Percentiles rank a stretch among this genome's conserved stretches.
Evolutionary conservation across 495 filamentous ascomycete species (phyloP).

Genomic region (Talaromyces stipitatus): DNA sequence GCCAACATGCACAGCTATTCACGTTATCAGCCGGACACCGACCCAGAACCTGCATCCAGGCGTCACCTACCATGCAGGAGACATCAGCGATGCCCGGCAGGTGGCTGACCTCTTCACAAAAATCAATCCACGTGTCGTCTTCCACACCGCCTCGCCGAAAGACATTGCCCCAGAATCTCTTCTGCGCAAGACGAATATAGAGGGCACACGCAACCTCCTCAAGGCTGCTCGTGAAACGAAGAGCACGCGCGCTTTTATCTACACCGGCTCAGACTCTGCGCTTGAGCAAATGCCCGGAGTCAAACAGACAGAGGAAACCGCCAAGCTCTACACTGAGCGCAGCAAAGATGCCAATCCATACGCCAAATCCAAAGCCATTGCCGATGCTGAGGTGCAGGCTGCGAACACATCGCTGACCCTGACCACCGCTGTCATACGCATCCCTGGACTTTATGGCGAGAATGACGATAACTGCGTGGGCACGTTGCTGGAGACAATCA

Average conservation of each 20-base stretch:
- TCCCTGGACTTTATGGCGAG: slow-evolving; percentile 20
- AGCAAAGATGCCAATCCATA: slow-evolving; percentile 11
- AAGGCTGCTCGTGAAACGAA: slow-evolving; percentile 7
- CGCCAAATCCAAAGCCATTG: slow-evolving; percentile 17
- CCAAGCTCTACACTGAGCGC: slow-evolving; percentile 9
- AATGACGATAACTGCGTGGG: slow-evolving; percentile 12
- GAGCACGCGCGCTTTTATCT: slow-evolving; percentile 15
- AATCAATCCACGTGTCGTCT: slow-evolving; percentile 15
- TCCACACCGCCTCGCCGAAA: slow-evolving; percentile 18
- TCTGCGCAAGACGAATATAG: slow-evolving; percentile 10
- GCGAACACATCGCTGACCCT: slow-evolving; percentile 12
- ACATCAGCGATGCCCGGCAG: slow-evolving; percentile 10
- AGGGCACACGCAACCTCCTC: slow-evolving; percentile 14
- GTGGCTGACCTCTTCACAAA: slow-evolving; percentile 11
- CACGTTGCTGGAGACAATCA: slow-evolving; percentile 7
- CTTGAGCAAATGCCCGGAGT: slow-evolving; percentile 2
- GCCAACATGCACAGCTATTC: slow-evolving; percentile 7
- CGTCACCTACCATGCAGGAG: slow-evolving; percentile 12
- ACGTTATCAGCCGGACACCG: slow-evolving; percentile 14
- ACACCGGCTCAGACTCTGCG: slow-evolving; percentile 18
- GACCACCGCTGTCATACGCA: slow-evolving; percentile 14
- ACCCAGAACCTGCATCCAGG: slow-evolving; percentile 4
- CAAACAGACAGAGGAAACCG: slow-evolving; percentile 14
- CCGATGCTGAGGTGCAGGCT: slow-evolving; percentile 15
- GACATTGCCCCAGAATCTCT: not conserved